Evolutionary conservation across 192 early-diverging fungal species (phyloP).

Genomic region (Paraglomus brasilianum): DNA sequence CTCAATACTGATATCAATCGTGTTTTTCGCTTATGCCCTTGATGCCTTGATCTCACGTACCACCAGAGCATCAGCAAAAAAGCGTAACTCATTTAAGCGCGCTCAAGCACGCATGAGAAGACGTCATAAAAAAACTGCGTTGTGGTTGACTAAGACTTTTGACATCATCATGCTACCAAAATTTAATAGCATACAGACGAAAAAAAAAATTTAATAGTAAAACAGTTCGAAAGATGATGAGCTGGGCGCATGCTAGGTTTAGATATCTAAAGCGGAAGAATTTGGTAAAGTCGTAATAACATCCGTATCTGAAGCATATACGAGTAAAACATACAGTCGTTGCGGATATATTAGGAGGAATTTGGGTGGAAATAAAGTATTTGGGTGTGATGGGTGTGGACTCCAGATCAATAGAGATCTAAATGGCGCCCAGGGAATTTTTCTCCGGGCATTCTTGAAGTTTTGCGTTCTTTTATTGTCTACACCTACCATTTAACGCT

Average conservation of each 20-base stretch:
- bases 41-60: conserved; percentile 15
- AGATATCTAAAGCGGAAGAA: conserved; percentile 9
- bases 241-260: neutral
- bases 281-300: too few relatives aligned
- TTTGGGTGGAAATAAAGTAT: conserved; percentile 13
- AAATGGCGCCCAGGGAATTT: conserved; percentile 1
- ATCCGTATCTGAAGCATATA: conserved; percentile 6
- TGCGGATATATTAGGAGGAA: neutral
- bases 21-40: conserved; percentile 12
- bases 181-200: neutral
- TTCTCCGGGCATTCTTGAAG: conserved; percentile 7
- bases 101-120: conserved; percentile 18
- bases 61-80: conserved; percentile 19
- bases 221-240: neutral
- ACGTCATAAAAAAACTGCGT: neutral
- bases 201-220: conserved; percentile 9
- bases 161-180: conserved; percentile 20
- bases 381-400: conserved; percentile 13
- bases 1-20: conserved; percentile 27
- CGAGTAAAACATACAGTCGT: neutral
- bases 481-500: too few relatives aligned
- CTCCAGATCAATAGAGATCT: conserved; percentile 11
- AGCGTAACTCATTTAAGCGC: conserved; percentile 8
- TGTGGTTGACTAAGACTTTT: conserved; percentile 20
- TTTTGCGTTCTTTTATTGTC: too few relatives aligned